A percentile compares a stretch with the other conserved stretches of the same genome.
phyloP scores from a whole-genome alignment of 768 basidiomycete genomes.

The Lactarius trivialis region DNA sequence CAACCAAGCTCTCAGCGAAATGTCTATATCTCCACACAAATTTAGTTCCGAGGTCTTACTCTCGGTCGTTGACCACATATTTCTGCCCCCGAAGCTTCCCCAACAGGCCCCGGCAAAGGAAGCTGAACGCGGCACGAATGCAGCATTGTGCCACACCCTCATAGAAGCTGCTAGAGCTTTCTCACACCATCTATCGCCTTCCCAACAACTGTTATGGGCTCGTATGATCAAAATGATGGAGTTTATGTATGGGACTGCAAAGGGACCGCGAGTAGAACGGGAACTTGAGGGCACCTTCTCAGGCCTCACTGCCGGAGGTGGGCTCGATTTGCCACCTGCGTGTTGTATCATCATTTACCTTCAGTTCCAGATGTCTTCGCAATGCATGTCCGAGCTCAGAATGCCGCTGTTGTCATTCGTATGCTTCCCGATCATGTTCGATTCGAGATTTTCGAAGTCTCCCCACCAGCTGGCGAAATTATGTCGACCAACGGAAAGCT shows the following conservation, averaged over 20 bases:
- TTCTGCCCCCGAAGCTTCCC: constrained; percentile 13
- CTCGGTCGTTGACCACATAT: constrained; percentile 8
- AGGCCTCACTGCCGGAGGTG: neutral
- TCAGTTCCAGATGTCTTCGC: neutral
- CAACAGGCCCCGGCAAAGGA: neutral
- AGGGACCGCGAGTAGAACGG: neutral
- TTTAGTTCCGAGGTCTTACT: neutral
- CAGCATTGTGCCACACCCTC: constrained; percentile 3
- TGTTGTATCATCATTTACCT: neutral
- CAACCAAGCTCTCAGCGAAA: neutral
- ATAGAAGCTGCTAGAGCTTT: neutral
- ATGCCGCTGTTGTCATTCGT: constrained; percentile 5
- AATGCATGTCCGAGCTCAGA: constrained; percentile 11
- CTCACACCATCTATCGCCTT: neutral
- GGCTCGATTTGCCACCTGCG: neutral
- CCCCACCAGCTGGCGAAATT: constrained; percentile 33
- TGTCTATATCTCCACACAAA: neutral
- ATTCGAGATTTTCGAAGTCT: constrained; percentile 36
- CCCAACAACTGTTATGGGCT: neutral
- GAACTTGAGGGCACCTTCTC: neutral
- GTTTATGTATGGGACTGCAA: neutral
- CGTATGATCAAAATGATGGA: constrained; percentile 7
- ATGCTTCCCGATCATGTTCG: neutral
- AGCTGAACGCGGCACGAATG: neutral
- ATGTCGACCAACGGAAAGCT: constrained; percentile 35